A percentile compares a stretch with the other conserved stretches of the same genome.
Conservation (phyloP, 2,329 filamentous ascomycete genomes). For the Beauveria brongniartii region DNA sequence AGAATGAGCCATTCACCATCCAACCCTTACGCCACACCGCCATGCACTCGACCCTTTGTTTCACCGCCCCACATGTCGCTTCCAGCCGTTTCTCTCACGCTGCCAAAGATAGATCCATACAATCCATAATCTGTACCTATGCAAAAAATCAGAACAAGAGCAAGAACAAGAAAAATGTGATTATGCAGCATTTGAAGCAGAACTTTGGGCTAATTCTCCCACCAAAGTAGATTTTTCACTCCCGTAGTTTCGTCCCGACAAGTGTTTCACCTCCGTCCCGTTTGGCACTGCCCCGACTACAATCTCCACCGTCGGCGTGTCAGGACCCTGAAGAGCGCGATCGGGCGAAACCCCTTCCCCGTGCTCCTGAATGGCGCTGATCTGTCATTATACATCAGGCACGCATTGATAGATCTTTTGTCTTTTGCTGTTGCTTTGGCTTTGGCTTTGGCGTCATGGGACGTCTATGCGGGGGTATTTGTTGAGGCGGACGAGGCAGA, state of each 20-base stretch:
- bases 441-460: too few relatives aligned
- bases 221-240: too few relatives aligned
- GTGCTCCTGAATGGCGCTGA: background rate
- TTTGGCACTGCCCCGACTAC: background rate
- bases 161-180: background rate
- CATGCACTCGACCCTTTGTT: background rate
- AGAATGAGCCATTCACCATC: background rate
- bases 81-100: too few relatives aligned
- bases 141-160: background rate
- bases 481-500: too few relatives aligned
- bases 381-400: background rate
- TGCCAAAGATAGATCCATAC: too few relatives aligned
- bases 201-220: too few relatives aligned
- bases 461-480: too few relatives aligned
- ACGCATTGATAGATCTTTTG: background rate
- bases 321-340: background rate
- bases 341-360: background rate
- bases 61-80: too few relatives aligned
- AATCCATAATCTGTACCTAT: too few relatives aligned
- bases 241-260: background rate
- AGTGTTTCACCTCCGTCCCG: constrained; percentile 4
- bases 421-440: too few relatives aligned
- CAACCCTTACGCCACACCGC: background rate
- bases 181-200: background rate
- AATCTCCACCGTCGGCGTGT: background rate